phyloP scores from a whole-genome alignment of 2,329 filamentous ascomycete genomes.

The Trichoderma sp. region DNA sequence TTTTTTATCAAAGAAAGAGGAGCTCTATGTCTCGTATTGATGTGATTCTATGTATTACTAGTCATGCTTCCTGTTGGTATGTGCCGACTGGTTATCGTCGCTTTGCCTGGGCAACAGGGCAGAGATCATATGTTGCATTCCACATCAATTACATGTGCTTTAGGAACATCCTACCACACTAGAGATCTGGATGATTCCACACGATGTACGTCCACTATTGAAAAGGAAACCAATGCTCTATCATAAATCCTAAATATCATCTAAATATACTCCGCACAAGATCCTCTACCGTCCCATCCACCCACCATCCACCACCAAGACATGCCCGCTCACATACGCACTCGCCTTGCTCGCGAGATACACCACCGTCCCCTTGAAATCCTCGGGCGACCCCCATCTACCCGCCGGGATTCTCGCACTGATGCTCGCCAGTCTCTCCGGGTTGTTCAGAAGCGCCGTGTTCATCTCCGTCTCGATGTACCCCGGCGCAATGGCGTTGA shows the following conservation, averaged over 20 bases:
- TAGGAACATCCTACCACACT: neutral
- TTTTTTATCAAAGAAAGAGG: neutral
- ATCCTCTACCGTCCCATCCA: conserved; percentile 77
- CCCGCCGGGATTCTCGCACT: conserved; percentile 78
- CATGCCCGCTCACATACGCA: conserved; percentile 77
- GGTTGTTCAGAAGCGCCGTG: conserved; percentile 71
- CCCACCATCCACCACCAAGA: conserved; percentile 81
- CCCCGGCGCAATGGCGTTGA: conserved; percentile 86
- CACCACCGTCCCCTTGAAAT: conserved; percentile 81
- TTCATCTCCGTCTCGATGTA: conserved; percentile 98
- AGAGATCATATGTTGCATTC: neutral
- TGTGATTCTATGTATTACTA: neutral
- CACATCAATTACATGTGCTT: neutral
- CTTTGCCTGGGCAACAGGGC: neutral
- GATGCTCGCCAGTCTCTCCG: conserved; percentile 68
- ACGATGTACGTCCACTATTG: neutral
- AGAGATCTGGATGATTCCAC: neutral
- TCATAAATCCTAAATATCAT: neutral
- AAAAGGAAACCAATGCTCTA: neutral
- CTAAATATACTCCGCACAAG: neutral
- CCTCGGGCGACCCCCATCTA: conserved; percentile 78
- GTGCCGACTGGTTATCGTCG: neutral
- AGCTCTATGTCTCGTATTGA: neutral
- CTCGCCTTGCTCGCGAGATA: conserved; percentile 76
- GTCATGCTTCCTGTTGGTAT: neutral